phyloP scores from a whole-genome alignment of 805 yeast species.

The Candida boidinii region DNA sequence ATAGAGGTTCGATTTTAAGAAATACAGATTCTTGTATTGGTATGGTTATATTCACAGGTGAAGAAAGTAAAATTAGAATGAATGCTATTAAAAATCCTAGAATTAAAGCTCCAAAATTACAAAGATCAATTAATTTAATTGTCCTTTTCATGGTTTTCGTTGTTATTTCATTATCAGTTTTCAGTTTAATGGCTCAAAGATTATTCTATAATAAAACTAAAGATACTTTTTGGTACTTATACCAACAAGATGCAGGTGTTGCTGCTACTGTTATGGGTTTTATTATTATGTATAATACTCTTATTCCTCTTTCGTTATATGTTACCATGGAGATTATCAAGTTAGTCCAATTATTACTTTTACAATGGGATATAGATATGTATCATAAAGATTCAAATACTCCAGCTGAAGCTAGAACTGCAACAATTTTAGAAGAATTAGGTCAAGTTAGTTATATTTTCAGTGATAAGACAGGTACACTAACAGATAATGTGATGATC shows the following conservation, averaged over 20 bases:
- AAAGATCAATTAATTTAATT: slow-evolving; percentile 70
- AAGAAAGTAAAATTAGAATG: slow-evolving; percentile 92
- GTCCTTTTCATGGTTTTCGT: slow-evolving; percentile 82
- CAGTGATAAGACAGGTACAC: slow-evolving; percentile 95
- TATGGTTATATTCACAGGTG: slow-evolving; percentile 86
- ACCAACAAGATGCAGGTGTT: slow-evolving; percentile 65
- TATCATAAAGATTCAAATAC: slow-evolving; percentile 77
- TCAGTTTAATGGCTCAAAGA: slow-evolving; percentile 75
- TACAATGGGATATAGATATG: slow-evolving; percentile 93
- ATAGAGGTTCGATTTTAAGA: slow-evolving; percentile 84
- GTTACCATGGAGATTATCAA: slow-evolving; percentile 96
- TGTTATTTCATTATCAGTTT: slow-evolving; percentile 65
- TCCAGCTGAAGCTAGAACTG: slow-evolving; percentile 91
- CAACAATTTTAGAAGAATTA: slow-evolving; percentile 89
- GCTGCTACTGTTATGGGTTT: slow-evolving; percentile 93
- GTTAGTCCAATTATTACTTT: slow-evolving; percentile 69
- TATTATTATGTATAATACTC: slow-evolving; percentile 93
- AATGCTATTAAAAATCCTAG: slow-evolving; percentile 87
- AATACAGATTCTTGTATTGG: slow-evolving; percentile 75
- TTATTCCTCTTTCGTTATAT: slow-evolving; percentile 89
- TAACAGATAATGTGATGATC: slow-evolving; percentile 91
- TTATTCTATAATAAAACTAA: slow-evolving; percentile 33
- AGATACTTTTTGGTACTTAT: slow-evolving; percentile 64
- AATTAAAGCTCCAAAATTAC: slow-evolving; percentile 88
- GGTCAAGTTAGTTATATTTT: slow-evolving; percentile 95